Percentiles rank a stretch among this genome's conserved stretches.
phyloP scores from a whole-genome alignment of 495 filamentous ascomycete species.

The Tuber indicum region DNA sequence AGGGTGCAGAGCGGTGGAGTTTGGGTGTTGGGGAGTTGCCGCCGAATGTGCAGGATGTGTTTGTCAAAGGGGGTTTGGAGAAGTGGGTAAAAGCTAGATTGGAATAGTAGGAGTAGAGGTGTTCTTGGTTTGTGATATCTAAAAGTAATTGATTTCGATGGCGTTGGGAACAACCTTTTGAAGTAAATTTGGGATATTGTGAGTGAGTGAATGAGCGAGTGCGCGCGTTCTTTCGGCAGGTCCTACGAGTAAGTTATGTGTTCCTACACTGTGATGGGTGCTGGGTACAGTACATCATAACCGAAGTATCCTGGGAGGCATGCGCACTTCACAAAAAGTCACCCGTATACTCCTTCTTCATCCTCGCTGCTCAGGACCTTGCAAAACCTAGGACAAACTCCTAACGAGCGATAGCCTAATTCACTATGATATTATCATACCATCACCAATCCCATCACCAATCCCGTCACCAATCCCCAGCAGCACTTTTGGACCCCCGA shows the following conservation, averaged over 20 bases:
- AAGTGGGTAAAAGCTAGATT: constrained; percentile 73
- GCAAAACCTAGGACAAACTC: neutral
- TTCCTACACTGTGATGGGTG: neutral
- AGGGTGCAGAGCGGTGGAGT: constrained; percentile 57
- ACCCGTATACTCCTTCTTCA: neutral
- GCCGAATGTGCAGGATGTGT: constrained; percentile 83
- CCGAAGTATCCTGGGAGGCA: neutral
- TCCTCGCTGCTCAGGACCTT: neutral
- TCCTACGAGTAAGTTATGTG: neutral
- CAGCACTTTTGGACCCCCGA: neutral
- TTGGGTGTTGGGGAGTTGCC: constrained; percentile 79
- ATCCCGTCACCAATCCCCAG: neutral
- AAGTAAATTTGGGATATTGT: neutral
- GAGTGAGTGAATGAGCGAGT: neutral
- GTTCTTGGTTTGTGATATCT: constrained; percentile 1
- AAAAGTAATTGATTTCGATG: constrained; percentile 1
- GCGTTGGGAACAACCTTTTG: neutral
- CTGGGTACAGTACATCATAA: neutral
- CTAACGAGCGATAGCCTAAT: neutral
- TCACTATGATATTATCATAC: too few species aligned
- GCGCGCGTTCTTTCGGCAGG: neutral
- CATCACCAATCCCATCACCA: neutral
- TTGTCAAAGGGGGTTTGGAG: constrained; percentile 72
- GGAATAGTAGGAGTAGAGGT: constrained; percentile 15
- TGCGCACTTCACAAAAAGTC: neutral